Evolutionary conservation across 192 early-diverging fungal genomes (phyloP), one percentile per base, ranked within the genome.

Genomic region (Backusella psychrophila): DNA sequence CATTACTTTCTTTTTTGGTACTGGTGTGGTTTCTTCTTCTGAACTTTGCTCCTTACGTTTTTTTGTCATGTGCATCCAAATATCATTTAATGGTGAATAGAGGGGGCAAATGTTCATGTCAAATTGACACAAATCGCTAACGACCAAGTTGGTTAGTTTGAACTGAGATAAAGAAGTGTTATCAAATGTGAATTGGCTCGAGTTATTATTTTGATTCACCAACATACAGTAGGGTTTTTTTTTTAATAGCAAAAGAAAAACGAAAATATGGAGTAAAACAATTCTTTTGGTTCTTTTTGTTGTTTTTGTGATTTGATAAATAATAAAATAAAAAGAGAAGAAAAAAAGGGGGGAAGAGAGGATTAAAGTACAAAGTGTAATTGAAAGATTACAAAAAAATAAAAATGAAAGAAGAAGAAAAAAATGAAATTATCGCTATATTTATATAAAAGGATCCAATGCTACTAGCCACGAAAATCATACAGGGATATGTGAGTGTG

Each of bases 31-130:
- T 63, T 63, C 56, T 26, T 63, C 56, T 63, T 63, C 56, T 49
- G 46, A 49, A 63, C 56, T 63, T 63, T 63, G 56, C 26, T 63
- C 56, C 12, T 63, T 63, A 63, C 56, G 56, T 63, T 63, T 63
- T 63, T 63, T 63, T 29, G 56, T 63, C 56, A 63, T 63, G 23
- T 63, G 56, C 21, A 63, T 11, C 56, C 21, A 63, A 11, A 63
- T 63, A 63, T 63, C 56, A 63, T 63, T 63, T 63, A 63, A 63
- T 63, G 56, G 56, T 29, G 56, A 63, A 63, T 63, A 63, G 56
- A 63, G 56, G 12, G 56, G 56, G 56, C 23, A 63, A 26, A 63
- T 63, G 12, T 29, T 63, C 56, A 63, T 63, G 56, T 63, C 56
- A 26, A 63, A 63, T 8, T 29, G 56, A 63, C 56, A 63, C 56